Evolutionary conservation across 73 alveolate species (phyloP).

Genomic region (Paramecium biaurelia): DNA sequence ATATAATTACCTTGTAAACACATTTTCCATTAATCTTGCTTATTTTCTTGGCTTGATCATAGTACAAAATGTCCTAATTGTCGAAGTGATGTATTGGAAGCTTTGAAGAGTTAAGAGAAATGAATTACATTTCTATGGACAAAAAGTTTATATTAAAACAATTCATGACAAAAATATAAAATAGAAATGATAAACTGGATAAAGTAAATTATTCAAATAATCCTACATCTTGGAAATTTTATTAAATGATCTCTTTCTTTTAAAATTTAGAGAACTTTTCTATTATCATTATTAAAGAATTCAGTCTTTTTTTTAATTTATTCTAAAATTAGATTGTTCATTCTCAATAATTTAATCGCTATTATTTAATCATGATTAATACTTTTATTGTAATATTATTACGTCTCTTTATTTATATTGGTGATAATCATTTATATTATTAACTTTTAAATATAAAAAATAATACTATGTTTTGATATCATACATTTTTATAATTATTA

Average conservation of each 20-base stretch:
- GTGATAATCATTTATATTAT: no score
- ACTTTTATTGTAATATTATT: not conserved
- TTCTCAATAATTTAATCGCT: not conserved
- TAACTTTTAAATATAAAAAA: no score
- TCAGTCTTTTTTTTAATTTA: not conserved
- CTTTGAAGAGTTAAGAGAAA: not conserved
- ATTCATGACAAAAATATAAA: not conserved
- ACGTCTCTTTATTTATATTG: not conserved
- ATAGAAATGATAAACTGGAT: not conserved
- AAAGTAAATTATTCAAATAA: not conserved
- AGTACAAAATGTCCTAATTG: conserved; percentile 60
- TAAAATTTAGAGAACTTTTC: not conserved
- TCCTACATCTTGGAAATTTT: not conserved
- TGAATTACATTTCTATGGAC: conserved; percentile 10
- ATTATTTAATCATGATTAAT: not conserved
- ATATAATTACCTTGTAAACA: conserved; percentile 47
- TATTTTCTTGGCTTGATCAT: conserved; percentile 46
- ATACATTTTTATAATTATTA: no score
- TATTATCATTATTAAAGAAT: not conserved
- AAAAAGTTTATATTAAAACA: not conserved
- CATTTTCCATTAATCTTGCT: conserved; percentile 34
- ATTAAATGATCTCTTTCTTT: not conserved
- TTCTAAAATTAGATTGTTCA: not conserved
- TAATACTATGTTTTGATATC: no score
- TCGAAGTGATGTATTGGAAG: conserved; percentile 42